phyloP scores from a whole-genome alignment of 257 asterid genomes.

The Capsicum baccatum region DNA sequence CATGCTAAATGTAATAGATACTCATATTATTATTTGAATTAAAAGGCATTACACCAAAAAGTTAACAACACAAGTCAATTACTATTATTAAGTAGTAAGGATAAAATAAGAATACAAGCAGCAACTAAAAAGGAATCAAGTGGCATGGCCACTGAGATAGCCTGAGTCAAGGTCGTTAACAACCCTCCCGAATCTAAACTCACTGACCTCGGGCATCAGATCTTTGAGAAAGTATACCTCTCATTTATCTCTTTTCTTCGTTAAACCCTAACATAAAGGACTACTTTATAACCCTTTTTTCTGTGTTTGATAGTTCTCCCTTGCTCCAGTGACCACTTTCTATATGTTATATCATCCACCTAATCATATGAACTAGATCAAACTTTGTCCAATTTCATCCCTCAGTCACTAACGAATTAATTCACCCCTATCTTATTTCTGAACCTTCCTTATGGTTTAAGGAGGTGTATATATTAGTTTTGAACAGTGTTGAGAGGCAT shows the following conservation, averaged over 20 bases:
- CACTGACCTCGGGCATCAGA: slow-evolving; percentile 80
- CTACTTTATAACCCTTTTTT: too few relatives aligned
- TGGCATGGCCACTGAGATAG: not conserved
- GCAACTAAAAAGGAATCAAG: not conserved
- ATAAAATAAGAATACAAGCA: not conserved
- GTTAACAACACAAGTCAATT: not conserved
- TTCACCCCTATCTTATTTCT: too few relatives aligned
- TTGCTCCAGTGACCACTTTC: too few relatives aligned
- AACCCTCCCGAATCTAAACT: slow-evolving; percentile 76
- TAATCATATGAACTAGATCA: too few relatives aligned
- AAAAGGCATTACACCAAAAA: not conserved
- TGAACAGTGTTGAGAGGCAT: not conserved
- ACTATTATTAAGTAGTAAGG: not conserved
- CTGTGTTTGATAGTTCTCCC: too few relatives aligned
- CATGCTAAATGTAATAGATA: not conserved
- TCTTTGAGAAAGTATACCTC: slow-evolving; percentile 78
- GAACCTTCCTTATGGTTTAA: not conserved
- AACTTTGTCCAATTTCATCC: not conserved
- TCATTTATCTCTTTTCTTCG: too few relatives aligned
- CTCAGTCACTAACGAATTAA: too few relatives aligned
- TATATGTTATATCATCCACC: too few relatives aligned
- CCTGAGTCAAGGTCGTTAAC: slow-evolving; percentile 17
- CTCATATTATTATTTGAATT: too few relatives aligned
- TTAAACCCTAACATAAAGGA: not conserved
- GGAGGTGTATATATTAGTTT: not conserved